These are phyloP conservation scores for Daldinia childiae DNA, from an alignment of 495 filamentous ascomycete species.

Conservation along the genomic window DNA sequence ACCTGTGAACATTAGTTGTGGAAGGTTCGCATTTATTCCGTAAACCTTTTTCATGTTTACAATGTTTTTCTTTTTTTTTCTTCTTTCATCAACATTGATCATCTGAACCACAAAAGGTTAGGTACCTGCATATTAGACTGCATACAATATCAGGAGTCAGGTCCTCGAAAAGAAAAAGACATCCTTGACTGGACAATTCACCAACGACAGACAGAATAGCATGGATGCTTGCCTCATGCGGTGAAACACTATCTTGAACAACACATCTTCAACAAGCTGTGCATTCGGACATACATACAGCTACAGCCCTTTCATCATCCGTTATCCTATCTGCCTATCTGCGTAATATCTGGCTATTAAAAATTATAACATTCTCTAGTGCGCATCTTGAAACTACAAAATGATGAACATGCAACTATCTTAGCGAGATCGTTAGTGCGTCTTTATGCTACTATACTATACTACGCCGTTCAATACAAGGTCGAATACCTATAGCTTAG, in stretches of 20 bases:
- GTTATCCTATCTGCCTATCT: not conserved
- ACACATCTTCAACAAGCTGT: conserved; percentile 29
- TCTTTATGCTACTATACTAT: conserved; percentile 6
- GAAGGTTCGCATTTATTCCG: not conserved
- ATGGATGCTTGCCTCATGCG: conserved; percentile 28
- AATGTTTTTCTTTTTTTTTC: conserved; percentile 1
- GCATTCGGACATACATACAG: not conserved
- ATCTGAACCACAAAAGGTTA: too few relatives aligned
- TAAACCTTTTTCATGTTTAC: not conserved
- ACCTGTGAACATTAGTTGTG: not conserved
- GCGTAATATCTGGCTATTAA: conserved; percentile 28
- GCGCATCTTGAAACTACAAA: conserved; percentile 22
- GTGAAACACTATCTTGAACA: conserved; percentile 44
- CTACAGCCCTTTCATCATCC: not conserved
- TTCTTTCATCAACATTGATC: not conserved
- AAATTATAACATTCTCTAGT: conserved; percentile 18
- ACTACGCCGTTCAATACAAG: conserved; percentile 30
- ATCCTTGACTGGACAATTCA: conserved; percentile 35
- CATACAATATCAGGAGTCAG: conserved; percentile 2
- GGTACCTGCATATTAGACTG: not conserved
- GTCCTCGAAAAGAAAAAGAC: conserved; percentile 9
- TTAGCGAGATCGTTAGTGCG: conserved; percentile 33
- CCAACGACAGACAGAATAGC: conserved; percentile 11
- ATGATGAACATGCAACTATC: conserved; percentile 33
- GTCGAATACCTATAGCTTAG: conserved; percentile 15